These are phyloP conservation scores for Penicillium sp. DNA, from an alignment of 2,329 filamentous ascomycete genomes.

Conservation along the genomic window DNA sequence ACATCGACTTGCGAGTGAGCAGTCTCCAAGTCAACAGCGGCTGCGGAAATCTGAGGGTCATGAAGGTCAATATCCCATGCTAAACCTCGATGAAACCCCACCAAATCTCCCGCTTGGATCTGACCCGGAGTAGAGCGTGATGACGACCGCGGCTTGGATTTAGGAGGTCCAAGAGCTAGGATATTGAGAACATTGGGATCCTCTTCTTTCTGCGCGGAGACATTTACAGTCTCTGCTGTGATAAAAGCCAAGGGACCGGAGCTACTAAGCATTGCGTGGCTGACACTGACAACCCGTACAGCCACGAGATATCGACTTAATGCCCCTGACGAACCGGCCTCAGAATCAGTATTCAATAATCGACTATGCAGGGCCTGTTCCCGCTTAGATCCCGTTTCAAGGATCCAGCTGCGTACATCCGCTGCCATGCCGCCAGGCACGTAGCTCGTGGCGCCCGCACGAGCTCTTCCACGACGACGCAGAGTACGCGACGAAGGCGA, in stretches of 20 bases:
- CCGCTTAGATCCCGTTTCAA: conserved; percentile 38
- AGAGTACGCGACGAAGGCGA: conserved; percentile 36
- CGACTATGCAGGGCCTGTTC: conserved; percentile 14
- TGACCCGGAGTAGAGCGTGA: neutral
- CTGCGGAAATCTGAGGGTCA: neutral
- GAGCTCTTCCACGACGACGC: conserved; percentile 30
- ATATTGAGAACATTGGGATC: conserved; percentile 16
- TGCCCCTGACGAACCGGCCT: neutral
- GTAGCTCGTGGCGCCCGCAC: conserved; percentile 26
- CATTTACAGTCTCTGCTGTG: conserved; percentile 1
- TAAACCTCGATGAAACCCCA: conserved; percentile 35
- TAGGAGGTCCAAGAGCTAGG: conserved; percentile 31
- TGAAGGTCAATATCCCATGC: conserved; percentile 39
- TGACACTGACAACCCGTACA: conserved; percentile 18
- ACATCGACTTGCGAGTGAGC: neutral
- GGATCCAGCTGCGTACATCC: conserved; percentile 42
- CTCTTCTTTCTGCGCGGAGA: neutral
- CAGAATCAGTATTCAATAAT: neutral
- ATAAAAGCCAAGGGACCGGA: conserved; percentile 31
- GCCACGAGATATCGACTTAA: conserved; percentile 18
- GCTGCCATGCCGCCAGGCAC: conserved; percentile 42
- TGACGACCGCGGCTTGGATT: conserved; percentile 10
- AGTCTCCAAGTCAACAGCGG: neutral
- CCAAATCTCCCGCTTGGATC: conserved; percentile 19
- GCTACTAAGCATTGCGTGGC: conserved; percentile 19